These are phyloP conservation scores for Rhododendron griersonianum DNA, from an alignment of 148 eudicot species.

Conservation along the genomic window DNA sequence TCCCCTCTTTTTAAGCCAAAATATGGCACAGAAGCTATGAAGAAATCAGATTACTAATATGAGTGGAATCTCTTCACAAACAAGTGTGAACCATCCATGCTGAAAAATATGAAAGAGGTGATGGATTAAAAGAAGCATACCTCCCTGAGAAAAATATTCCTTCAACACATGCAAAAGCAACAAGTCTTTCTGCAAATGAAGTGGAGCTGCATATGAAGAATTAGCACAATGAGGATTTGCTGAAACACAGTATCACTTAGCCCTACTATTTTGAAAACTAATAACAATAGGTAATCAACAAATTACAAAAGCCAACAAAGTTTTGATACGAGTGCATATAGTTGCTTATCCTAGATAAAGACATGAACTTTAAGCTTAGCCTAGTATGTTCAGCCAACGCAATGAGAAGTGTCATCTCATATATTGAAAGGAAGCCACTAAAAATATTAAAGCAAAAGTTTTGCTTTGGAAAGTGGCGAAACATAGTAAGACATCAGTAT, in stretches of 20 bases:
- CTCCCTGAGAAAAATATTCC: conserved; percentile 90
- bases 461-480: background rate
- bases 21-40: conserved; percentile 78
- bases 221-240: conserved; percentile 1
- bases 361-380: background rate
- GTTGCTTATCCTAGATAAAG: background rate
- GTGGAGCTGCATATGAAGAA: conserved; percentile 45
- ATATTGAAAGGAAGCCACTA: background rate
- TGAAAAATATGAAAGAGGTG: background rate
- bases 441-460: background rate
- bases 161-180: conserved; percentile 85
- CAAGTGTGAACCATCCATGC: background rate
- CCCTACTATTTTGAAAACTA: background rate
- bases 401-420: background rate
- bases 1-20: conserved; percentile 87
- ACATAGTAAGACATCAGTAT: background rate
- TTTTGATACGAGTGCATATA: background rate
- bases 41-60: background rate
- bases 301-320: background rate
- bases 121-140: conserved; percentile 21
- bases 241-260: background rate
- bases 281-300: background rate
- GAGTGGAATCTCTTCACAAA: background rate
- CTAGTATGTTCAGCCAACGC: background rate
- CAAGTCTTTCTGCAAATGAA: conserved; percentile 76